Evolutionary conservation across 2,329 filamentous ascomycete genomes (phyloP).

Genomic region (Alternaria angustiovoidea): DNA sequence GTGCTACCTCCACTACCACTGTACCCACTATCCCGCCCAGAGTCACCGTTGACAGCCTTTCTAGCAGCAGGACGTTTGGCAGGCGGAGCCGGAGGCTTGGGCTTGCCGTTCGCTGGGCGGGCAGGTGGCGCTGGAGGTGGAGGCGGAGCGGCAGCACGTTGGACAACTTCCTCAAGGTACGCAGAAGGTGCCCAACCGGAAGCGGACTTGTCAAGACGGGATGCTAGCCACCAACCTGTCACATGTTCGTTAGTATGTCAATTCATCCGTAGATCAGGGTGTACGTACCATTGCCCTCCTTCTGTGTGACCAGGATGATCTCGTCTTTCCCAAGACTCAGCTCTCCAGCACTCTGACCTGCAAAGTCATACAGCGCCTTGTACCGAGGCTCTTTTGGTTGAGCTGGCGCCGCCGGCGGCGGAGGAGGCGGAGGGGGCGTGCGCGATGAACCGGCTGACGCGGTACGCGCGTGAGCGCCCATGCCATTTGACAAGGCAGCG

Average conservation of each 20-base stretch:
- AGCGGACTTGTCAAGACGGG: conserved; percentile 70
- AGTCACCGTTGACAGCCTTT: conserved; percentile 68
- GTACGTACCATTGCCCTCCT: conserved; percentile 87
- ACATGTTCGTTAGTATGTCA: conserved; percentile 25
- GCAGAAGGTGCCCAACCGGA: conserved; percentile 95
- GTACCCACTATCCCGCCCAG: conserved; percentile 71
- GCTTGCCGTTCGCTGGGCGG: conserved; percentile 74
- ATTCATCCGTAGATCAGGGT: background rate
- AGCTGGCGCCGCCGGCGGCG: conserved; percentile 68
- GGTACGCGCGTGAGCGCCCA: conserved; percentile 50
- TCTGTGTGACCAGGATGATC: conserved; percentile 87
- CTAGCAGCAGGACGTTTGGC: conserved; percentile 78
- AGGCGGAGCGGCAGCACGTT: conserved; percentile 65
- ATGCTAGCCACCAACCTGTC: conserved; percentile 94
- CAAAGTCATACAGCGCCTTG: conserved; percentile 92
- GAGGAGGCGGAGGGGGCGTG: conserved; percentile 57
- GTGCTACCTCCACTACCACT: conserved; percentile 51
- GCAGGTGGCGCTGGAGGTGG: conserved; percentile 56
- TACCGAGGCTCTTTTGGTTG: conserved; percentile 76
- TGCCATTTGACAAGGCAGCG: conserved; percentile 61
- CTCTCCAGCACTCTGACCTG: conserved; percentile 83
- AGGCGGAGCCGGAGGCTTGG: conserved; percentile 78
- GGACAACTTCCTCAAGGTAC: conserved; percentile 81
- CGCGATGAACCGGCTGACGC: conserved; percentile 55
- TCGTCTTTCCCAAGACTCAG: conserved; percentile 81